These are phyloP conservation scores for Stentor coeruleus DNA, from an alignment of 73 alveolate genomes.

Conservation along the genomic window DNA sequence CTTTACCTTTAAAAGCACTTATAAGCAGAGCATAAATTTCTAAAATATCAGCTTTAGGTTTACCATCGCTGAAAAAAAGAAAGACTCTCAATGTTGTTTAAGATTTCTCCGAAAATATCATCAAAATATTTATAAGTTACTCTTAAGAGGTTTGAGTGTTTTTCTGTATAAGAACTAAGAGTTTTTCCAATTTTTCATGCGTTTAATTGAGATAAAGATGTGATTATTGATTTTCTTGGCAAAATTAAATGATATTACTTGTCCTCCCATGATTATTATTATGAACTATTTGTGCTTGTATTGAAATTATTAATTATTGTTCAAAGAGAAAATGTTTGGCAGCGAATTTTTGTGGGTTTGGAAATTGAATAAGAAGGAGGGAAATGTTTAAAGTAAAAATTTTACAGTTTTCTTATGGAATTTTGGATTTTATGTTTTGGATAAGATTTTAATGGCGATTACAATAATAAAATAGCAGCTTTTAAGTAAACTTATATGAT, in stretches of 20 bases:
- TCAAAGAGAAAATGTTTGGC: too few species aligned
- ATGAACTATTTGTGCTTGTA: too few species aligned
- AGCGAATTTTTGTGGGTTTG: too few species aligned
- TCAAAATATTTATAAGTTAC: background rate
- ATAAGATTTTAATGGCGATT: too few species aligned
- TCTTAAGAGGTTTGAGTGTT: background rate
- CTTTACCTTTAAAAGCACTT: background rate
- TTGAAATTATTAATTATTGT: too few species aligned
- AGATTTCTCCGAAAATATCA: slow-evolving; percentile 1
- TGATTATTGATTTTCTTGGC: background rate
- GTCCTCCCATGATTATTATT: slow-evolving; percentile 22
- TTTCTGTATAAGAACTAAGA: background rate
- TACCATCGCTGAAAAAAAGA: background rate
- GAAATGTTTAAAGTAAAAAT: too few species aligned
- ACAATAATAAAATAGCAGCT: too few species aligned
- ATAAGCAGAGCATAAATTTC: background rate
- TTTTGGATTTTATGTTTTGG: too few species aligned
- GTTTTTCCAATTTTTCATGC: background rate
- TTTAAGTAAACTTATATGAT: too few species aligned
- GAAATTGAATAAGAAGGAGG: too few species aligned
- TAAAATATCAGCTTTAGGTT: background rate
- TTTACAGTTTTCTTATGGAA: too few species aligned
- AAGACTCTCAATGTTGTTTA: background rate
- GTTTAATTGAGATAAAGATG: background rate
- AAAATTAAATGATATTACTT: background rate